Conservation (phyloP, 352 stramenopile species). For the Lagenidium giganteum region DNA sequence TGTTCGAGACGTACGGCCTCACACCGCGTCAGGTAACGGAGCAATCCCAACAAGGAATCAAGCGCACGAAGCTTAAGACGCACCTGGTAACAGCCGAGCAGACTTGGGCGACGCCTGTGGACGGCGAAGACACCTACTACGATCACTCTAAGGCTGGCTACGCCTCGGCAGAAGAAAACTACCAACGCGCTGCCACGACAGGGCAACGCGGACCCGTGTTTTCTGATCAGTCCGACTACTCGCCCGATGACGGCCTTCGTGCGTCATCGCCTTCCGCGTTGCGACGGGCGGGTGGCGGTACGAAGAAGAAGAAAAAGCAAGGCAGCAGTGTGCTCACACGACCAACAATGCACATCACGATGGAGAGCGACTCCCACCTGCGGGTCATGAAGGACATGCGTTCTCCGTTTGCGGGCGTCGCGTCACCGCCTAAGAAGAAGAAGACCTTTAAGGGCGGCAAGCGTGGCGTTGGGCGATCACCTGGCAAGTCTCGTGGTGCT, state of each 20-base stretch:
- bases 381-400: conserved; percentile 27
- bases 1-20: conserved; percentile 70
- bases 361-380: conserved; percentile 37
- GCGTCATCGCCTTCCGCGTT: background rate
- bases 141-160: no score
- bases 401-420: conserved; percentile 17
- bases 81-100: conserved; percentile 36
- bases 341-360: conserved; percentile 29
- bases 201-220: no score
- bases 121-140: no score
- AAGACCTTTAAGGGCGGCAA: no score
- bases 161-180: no score
- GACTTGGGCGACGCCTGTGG: conserved; percentile 23
- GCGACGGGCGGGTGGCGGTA: conserved; percentile 4
- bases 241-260: no score
- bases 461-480: no score
- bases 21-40: conserved; percentile 8
- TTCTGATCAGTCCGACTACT: no score
- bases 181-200: no score
- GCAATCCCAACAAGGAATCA: conserved; percentile 29
- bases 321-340: background rate
- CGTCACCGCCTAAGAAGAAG: no score
- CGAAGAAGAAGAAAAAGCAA: conserved; percentile 35
- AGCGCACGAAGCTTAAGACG: conserved; percentile 47
- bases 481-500: no score